These are phyloP conservation scores for Leccinum boreale DNA, from an alignment of 768 basidiomycete species.

Conservation along the genomic window DNA sequence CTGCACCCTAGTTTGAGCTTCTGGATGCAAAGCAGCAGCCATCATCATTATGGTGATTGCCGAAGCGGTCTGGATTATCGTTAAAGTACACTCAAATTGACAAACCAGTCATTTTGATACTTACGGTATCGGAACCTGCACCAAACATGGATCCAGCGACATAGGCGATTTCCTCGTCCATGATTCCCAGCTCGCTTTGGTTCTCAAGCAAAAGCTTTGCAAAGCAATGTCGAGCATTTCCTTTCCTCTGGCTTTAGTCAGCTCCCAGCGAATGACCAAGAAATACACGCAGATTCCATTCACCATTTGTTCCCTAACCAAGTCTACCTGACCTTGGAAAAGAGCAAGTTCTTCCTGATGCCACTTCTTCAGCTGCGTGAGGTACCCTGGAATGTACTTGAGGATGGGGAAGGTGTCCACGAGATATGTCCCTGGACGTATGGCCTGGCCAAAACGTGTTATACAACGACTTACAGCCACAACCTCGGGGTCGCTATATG, in stretches of 20 bases:
- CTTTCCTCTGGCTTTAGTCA: constrained; percentile 18
- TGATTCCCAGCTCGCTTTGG: constrained; percentile 30
- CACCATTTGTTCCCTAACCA: constrained; percentile 30
- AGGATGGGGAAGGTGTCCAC: constrained; percentile 26
- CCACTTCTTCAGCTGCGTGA: constrained; percentile 49
- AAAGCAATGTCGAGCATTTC: constrained; percentile 30
- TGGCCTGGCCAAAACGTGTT: constrained; percentile 23
- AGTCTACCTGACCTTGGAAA: constrained; percentile 30
- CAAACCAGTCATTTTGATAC: constrained; percentile 1
- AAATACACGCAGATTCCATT: background rate
- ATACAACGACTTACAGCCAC: constrained; percentile 25
- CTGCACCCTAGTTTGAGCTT: constrained; percentile 47
- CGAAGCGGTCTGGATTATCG: constrained; percentile 32
- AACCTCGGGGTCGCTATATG: constrained; percentile 37
- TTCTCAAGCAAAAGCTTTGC: constrained; percentile 37
- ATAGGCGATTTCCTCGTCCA: constrained; percentile 36
- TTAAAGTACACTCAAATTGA: background rate
- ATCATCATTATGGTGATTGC: constrained; percentile 53
- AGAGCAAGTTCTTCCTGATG: constrained; percentile 42
- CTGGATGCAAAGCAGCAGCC: constrained; percentile 51
- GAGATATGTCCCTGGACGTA: constrained; percentile 26
- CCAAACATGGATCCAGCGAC: constrained; percentile 42
- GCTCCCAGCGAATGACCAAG: background rate
- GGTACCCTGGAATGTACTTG: constrained; percentile 31
- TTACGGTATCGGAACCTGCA: constrained; percentile 40